Evolutionary conservation across 148 eudicot genomes (phyloP).

Genomic region (Silene uniflora): DNA sequence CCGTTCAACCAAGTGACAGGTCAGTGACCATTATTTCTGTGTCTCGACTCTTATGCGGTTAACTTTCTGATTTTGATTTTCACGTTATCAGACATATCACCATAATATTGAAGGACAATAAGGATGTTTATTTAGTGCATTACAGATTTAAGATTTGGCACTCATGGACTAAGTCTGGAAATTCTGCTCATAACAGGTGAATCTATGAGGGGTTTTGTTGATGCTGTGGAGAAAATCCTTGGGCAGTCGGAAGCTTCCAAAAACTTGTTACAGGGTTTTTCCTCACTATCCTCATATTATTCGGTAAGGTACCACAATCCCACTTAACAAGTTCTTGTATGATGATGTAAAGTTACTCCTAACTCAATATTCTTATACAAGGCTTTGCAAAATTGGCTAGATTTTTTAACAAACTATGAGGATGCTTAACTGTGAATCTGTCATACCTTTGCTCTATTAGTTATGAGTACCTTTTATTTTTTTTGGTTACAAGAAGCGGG

Average conservation of each 20-base stretch:
- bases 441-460: neutral
- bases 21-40: constrained; percentile 15
- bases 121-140: neutral
- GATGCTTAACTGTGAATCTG: neutral
- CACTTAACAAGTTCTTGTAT: constrained; percentile 1
- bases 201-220: constrained; percentile 33
- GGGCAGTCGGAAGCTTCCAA: constrained; percentile 41
- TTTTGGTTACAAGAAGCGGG: too few species aligned
- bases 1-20: constrained; percentile 44
- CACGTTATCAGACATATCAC: constrained; percentile 2
- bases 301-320: constrained; percentile 50
- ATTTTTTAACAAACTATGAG: neutral
- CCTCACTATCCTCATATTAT: constrained; percentile 46
- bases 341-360: constrained; percentile 8
- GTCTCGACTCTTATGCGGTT: neutral
- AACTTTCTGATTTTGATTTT: neutral
- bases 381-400: neutral
- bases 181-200: constrained; percentile 29
- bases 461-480: neutral
- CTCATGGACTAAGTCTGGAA: neutral
- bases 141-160: neutral
- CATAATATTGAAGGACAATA: neutral
- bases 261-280: constrained; percentile 39
- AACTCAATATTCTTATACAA: neutral
- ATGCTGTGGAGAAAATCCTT: constrained; percentile 39